Evolutionary conservation across 2,329 filamentous ascomycete genomes (phyloP).

Genomic region (Chrysosphaeria jannelii): DNA sequence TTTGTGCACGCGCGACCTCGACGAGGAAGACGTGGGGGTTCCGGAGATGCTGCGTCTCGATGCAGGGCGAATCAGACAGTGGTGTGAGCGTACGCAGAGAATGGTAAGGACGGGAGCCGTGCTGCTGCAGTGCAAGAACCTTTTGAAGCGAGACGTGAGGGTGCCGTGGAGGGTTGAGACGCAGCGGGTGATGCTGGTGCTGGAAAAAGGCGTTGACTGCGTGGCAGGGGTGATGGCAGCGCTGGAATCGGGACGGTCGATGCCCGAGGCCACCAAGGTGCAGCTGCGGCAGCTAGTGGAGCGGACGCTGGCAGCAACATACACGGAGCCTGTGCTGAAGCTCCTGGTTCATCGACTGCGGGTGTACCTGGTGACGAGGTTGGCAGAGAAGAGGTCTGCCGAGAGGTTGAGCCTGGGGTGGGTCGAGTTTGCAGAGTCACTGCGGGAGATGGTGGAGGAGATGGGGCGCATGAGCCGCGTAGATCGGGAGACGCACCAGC

Average conservation of each 20-base stretch:
- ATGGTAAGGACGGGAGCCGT: conserved; percentile 48
- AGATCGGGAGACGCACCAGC: conserved; percentile 34
- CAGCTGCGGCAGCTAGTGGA: conserved; percentile 26
- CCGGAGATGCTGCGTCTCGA: conserved; percentile 53
- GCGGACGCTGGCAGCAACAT: conserved; percentile 22
- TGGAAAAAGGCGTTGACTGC: conserved; percentile 27
- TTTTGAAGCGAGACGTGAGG: conserved; percentile 54
- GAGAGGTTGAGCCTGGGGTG: conserved; percentile 43
- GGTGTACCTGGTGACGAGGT: conserved; percentile 30
- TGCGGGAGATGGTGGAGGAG: conserved; percentile 38
- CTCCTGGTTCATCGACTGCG: conserved; percentile 37
- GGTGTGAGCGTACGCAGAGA: conserved; percentile 25
- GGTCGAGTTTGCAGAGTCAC: conserved; percentile 40
- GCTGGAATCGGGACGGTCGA: conserved; percentile 28
- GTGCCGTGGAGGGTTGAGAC: conserved; percentile 51
- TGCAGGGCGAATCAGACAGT: conserved; percentile 24
- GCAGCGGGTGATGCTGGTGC: conserved; percentile 34
- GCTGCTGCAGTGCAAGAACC: conserved; percentile 51
- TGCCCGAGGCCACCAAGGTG: conserved; percentile 28
- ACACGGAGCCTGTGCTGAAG: conserved; percentile 26
- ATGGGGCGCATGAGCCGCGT: conserved; percentile 32
- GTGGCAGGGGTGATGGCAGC: conserved; percentile 33
- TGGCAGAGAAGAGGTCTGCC: conserved; percentile 38
- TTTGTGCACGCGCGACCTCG: conserved; percentile 32
- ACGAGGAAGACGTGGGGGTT: conserved; percentile 18